These are phyloP conservation scores for Coccinonectria pachysandricola DNA, from an alignment of 2,329 filamentous ascomycete species.

Conservation along the genomic window DNA sequence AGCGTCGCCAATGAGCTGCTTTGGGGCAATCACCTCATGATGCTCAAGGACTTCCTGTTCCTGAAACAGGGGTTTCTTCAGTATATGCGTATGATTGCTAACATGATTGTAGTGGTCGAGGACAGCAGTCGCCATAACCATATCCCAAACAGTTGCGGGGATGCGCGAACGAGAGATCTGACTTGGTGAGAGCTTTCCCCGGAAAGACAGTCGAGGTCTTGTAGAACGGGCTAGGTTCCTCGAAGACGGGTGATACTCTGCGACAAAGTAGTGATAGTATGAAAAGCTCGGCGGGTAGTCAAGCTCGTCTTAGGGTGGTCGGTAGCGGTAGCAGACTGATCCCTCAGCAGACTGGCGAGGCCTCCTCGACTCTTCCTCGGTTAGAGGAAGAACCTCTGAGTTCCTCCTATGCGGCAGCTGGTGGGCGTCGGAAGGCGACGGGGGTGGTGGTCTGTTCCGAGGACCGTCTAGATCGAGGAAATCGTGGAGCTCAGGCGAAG, in stretches of 20 bases:
- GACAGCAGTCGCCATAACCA: slow-evolving; percentile 55
- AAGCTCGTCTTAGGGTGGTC: slow-evolving; percentile 75
- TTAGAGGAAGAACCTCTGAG: slow-evolving; percentile 98
- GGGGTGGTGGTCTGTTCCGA: slow-evolving; percentile 35
- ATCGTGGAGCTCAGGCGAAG: slow-evolving; percentile 38
- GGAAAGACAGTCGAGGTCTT: too few relatives aligned
- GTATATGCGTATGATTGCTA: slow-evolving; percentile 37
- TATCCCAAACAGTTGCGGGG: slow-evolving; percentile 36
- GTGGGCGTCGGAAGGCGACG: slow-evolving; percentile 51
- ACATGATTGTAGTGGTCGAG: slow-evolving; percentile 42
- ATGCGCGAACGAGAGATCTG: slow-evolving; percentile 5
- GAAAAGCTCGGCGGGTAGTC: slow-evolving; percentile 14
- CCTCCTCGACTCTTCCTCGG: slow-evolving; percentile 99
- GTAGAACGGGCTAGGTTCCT: slow-evolving; percentile 5
- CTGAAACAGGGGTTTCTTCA: slow-evolving; percentile 33
- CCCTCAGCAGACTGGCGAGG: slow-evolving; percentile 85
- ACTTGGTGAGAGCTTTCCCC: too few relatives aligned
- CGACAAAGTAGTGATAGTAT: slow-evolving; percentile 2
- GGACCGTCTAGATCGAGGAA: slow-evolving; percentile 40
- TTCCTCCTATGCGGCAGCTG: slow-evolving; percentile 99
- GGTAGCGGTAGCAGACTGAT: slow-evolving; percentile 88
- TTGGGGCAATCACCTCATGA: slow-evolving; percentile 43
- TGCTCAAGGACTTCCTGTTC: slow-evolving; percentile 29
- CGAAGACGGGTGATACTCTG: slow-evolving; percentile 4
- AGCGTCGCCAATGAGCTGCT: slow-evolving; percentile 76